Conservation (phyloP, 2,329 filamentous ascomycete genomes). For the Fusarium sp. region DNA sequence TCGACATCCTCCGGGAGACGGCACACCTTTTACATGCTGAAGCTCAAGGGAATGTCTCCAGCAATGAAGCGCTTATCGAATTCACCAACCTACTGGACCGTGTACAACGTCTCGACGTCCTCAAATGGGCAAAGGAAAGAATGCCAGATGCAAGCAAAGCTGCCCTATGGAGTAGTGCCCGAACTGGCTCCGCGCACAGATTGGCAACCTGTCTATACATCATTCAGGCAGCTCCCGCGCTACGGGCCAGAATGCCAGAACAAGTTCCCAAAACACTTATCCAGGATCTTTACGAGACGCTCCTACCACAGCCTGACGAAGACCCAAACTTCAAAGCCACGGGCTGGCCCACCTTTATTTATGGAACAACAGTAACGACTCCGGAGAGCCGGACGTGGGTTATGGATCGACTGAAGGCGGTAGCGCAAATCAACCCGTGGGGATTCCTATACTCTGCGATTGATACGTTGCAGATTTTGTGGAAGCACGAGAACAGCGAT, state of each 20-base stretch:
- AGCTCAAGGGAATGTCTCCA: slow-evolving; percentile 34
- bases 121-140: slow-evolving; percentile 51
- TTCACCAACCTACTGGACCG: slow-evolving; percentile 48
- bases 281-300: slow-evolving; percentile 56
- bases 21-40: slow-evolving; percentile 49
- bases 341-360: slow-evolving; percentile 65
- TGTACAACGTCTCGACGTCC: slow-evolving; percentile 52
- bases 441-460: slow-evolving; percentile 59
- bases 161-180: slow-evolving; percentile 48
- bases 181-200: slow-evolving; percentile 53
- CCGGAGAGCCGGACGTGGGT: slow-evolving; percentile 56
- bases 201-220: slow-evolving; percentile 57
- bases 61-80: slow-evolving; percentile 37
- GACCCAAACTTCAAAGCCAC: slow-evolving; percentile 65
- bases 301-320: slow-evolving; percentile 57
- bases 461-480: slow-evolving; percentile 55
- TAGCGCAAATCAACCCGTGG: slow-evolving; percentile 55
- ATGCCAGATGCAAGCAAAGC: slow-evolving; percentile 47
- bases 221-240: slow-evolving; percentile 50
- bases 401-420: slow-evolving; percentile 53
- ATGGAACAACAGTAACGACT: slow-evolving; percentile 60
- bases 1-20: slow-evolving; percentile 54
- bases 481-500: slow-evolving; percentile 48
- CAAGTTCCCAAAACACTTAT: slow-evolving; percentile 48
- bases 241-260: slow-evolving; percentile 33